Conservation (phyloP, 2,329 filamentous ascomycete species). For the Xylaria sp. region DNA sequence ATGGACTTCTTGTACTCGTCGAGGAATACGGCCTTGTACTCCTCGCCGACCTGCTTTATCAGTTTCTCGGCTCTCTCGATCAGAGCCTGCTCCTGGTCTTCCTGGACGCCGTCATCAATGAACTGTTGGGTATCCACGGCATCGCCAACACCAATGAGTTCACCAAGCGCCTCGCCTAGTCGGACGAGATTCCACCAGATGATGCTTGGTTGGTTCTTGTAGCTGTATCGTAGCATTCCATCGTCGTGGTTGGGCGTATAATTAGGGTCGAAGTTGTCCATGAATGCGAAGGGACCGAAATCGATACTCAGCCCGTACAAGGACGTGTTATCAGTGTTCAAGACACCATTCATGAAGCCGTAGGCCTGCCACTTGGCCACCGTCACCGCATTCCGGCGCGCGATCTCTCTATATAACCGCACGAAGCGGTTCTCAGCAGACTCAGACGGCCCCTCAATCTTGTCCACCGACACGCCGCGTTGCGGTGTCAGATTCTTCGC, state of each 20-base stretch:
- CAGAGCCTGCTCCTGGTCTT: constrained; percentile 64
- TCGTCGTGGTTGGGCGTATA: constrained; percentile 99
- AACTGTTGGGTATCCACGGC: constrained; percentile 69
- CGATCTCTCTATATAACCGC: constrained; percentile 81
- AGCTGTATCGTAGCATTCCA: constrained; percentile 77
- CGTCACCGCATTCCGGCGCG: constrained; percentile 75
- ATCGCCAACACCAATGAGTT: constrained; percentile 73
- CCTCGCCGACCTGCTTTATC: constrained; percentile 75
- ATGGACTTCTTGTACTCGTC: constrained; percentile 86
- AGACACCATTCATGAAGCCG: constrained; percentile 97
- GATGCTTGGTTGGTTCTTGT: constrained; percentile 88
- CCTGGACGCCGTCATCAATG: constrained; percentile 62
- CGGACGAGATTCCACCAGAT: constrained; percentile 99
- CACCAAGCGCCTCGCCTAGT: constrained; percentile 81
- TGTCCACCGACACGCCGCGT: constrained; percentile 50
- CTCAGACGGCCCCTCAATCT: constrained; percentile 61
- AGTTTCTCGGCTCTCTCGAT: constrained; percentile 75
- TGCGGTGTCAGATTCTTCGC: constrained; percentile 40
- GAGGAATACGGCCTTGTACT: constrained; percentile 83
- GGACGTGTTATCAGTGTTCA: constrained; percentile 97
- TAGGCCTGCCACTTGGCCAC: constrained; percentile 96
- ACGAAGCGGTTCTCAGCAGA: constrained; percentile 79
- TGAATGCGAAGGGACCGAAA: constrained; percentile 94
- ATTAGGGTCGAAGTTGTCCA: constrained; percentile 90
- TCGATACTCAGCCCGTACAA: constrained; percentile 85